Base-by-base conservation (phyloP, 768 basidiomycete species). In the Lactarius indigo region DNA sequence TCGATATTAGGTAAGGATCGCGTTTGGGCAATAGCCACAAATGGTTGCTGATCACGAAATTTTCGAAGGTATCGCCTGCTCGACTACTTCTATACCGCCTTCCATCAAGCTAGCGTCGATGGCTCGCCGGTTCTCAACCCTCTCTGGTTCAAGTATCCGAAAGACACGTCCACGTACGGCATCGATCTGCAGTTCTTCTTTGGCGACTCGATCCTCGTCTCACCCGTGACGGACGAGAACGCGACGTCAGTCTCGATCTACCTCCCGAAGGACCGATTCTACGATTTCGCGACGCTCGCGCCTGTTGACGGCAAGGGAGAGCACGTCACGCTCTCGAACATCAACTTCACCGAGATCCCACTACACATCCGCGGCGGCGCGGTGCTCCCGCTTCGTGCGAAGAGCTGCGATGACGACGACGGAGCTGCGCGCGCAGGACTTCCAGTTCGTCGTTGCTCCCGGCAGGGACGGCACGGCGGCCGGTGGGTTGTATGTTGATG, bases 121-220 rank as follows among this genome's bases (percentile, higher is more conserved):
- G 89, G 88, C n/a, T 85, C 86, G 0, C 86, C 88, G 5, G 80
- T 88, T 31, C 77, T 88, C n/a, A 78, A 84, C 63, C 86, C 88
- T 17, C 74, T 89, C 39, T 89, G 82, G 81, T 88, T 82, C 81
- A 82, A 83, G 67, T 90, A 88, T 70, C 87, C 89, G 7, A 80
- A 83, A 63, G 89, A 90, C 74, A 17, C 76, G 1, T 77, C 79
- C 41, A 88, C 88, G 0, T 89, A 79, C 74, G 72, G 77, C 5
- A 84, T 89, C 72, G 87, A 88, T 68, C 79, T 84, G 42, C 88
- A 90, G 71, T 89, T 87, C 81, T 83, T 90, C 79, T 89, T 80
- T 70, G 89, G 88, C 13, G 79, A 83, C 70, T 84, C 85, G 12
- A 78, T 90, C 73, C 84, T 90, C 57, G 86, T 89, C 8, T 87